Base-by-base conservation (phyloP, 495 filamentous ascomycete species). In the Talaromyces adpressus region DNA sequence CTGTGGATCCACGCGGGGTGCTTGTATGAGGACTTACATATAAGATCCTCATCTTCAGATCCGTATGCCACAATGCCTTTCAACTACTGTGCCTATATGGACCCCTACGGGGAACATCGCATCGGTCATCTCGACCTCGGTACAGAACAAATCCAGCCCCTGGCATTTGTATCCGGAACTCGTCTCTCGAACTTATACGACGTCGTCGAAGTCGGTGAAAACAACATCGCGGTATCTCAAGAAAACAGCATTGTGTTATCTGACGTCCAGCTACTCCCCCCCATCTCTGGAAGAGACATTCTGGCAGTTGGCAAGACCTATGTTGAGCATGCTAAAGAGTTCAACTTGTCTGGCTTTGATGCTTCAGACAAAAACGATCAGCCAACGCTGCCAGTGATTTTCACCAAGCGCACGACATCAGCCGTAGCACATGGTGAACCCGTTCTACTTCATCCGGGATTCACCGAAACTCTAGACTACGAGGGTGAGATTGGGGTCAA, bases 401-500 rank as follows among this genome's bases (percentile, higher is more conserved):
- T 83, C 69, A 83, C 80, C 22, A 83, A 83, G 62, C 70, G 80
- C 14, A 72, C 78, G 30, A 81, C 79, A 9, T 77, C 76, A 16
- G 79, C 82, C 64, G 77, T 82, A 57, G 77, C 76, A 2, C 65
- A 75, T 59, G 71, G 69, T 32, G 75, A 79, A 25, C 65, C 72
- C 23, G 79, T 83, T 57, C 71, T 70, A 27, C 72, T 73, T 14
- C 57, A 59, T 39, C 29, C 57, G 4, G 57, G 32, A 12, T 59
- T 59, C 29, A 62, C 59, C 6, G 29, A 77, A 20, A 81, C 73
- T 0, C 54, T 77, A 2, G 83, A 86, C 66, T 86, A 84, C 62
- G 83, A 86, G 62, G 82, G 82, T 18, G 82, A 85, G 64, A 81
- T 86, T 62, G 82, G 79, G 0, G 78, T 86, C 4, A 83, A 3